Base-by-base conservation (phyloP, 768 basidiomycete genomes). In the Mycena chlorophos region DNA sequence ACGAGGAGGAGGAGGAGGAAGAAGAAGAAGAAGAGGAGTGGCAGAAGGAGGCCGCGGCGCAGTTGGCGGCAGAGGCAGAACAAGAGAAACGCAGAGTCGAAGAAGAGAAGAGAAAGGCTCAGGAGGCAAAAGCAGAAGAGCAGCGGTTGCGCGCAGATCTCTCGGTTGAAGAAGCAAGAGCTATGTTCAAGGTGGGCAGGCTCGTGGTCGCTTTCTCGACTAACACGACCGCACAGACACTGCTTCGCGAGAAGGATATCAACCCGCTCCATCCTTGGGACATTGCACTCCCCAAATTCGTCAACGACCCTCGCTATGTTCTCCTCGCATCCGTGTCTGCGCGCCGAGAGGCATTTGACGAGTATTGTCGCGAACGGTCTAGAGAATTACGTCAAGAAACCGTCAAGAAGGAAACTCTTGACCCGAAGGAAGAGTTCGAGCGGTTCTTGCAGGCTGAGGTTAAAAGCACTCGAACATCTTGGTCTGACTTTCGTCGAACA, bases 241-340 rank as follows among this genome's bases (percentile, higher is more conserved):
- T 99, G 10, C 78, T 99, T 22, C 78, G 85, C 51, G 97, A 98
- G 66, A 95, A 92, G 67, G 83, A 96, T 56, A 83, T 98, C 58
- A 94, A 94, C 64, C 95, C 96, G 2, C 78, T 98, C 39, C 84
- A 89, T 60, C 95, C 97, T 19, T 98, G 94, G 94, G 96, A 98
- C 63, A 84, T 78, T 3, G 91, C 90, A 22, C 79, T 99, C 22
- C 94, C 97, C 0, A 80, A 88, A 34, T 96, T 99, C 69, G 87
- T 98, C 53, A 87, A 87, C 27, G 97, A 98, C 66, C 91, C 94
- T n/a, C 87, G 97, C 57, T 99, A 98, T 72, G 85, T 94, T 27
- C 82, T 94, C 25, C 82, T 95, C 14, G 83, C 89, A 6, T 90
- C 89, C 5, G 86, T 89, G 12, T 77, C 88, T 17, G 89, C 90